Percentiles rank a stretch among this genome's conserved stretches.
Evolutionary conservation across 345 rosid genomes (phyloP).

Genomic region (Ceriops decandra): DNA sequence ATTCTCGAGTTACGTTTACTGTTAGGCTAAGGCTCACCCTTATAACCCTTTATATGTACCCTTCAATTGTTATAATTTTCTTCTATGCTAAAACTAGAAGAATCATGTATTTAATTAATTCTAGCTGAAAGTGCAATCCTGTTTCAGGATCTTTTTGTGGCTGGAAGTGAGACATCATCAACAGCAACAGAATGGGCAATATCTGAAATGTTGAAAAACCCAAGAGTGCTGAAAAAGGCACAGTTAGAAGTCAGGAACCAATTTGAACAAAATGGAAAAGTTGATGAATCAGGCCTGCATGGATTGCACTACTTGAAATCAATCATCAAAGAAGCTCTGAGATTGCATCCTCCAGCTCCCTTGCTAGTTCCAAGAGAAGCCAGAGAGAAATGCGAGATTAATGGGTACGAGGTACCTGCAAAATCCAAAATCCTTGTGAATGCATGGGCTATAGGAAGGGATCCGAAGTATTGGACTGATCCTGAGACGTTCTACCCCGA

Average conservation of each 20-base stretch:
- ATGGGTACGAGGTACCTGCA: neutral
- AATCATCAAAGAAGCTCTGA: neutral
- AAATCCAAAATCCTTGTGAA: neutral
- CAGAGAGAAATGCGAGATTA: neutral
- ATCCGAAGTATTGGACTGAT: neutral
- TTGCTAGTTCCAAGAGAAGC: slow-evolving; percentile 4
- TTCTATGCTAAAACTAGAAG: neutral
- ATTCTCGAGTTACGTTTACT: no score
- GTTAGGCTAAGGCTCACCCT: no score
- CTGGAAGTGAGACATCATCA: neutral
- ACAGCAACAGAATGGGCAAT: neutral
- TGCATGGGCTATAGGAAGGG: neutral
- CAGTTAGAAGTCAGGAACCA: neutral
- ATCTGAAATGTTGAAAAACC: neutral
- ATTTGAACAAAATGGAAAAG: neutral
- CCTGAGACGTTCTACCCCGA: neutral
- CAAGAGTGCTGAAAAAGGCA: neutral
- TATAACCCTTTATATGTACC: no score
- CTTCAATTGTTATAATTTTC: no score
- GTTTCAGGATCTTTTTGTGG: neutral
- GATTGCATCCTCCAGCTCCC: neutral
- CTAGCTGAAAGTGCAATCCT: neutral
- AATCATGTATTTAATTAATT: neutral
- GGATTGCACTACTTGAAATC: neutral
- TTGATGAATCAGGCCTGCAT: slow-evolving; percentile 1